Evolutionary conservation across 805 yeast species (phyloP).

Genomic region (Teunomyces atbi): DNA sequence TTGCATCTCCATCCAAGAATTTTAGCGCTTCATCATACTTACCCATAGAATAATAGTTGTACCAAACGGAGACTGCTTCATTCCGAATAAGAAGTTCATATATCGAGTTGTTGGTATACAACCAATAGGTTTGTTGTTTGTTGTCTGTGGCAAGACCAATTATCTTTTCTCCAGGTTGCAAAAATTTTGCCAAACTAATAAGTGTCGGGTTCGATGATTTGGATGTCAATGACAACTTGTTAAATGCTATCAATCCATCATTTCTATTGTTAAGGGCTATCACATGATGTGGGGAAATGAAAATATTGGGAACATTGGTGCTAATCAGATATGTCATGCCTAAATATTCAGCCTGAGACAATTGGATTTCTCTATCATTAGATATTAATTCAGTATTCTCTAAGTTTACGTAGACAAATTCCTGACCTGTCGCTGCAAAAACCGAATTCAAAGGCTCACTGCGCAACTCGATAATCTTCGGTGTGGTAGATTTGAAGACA

Average conservation of each 20-base stretch:
- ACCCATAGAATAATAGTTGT: constrained; percentile 33
- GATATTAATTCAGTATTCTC: constrained; percentile 19
- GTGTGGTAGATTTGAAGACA: constrained; percentile 23
- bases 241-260: constrained; percentile 22
- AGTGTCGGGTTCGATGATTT: constrained; percentile 2
- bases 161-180: constrained; percentile 10
- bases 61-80: constrained; percentile 78
- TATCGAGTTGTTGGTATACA: constrained; percentile 56
- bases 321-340: constrained; percentile 7
- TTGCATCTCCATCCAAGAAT: constrained; percentile 6
- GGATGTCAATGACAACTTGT: constrained; percentile 25
- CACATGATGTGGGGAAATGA: constrained; percentile 32
- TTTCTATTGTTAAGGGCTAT: constrained; percentile 17
- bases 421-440: constrained; percentile 16
- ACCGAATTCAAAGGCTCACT: constrained; percentile 1
- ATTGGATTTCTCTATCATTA: constrained; percentile 29
- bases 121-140: constrained; percentile 64
- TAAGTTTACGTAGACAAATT: constrained; percentile 14
- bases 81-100: constrained; percentile 70
- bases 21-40: constrained; percentile 37
- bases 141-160: constrained; percentile 33
- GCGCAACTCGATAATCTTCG: constrained; percentile 6
- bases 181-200: constrained; percentile 6
- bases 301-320: constrained; percentile 12
- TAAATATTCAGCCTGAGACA: constrained; percentile 17